Evolutionary conservation across 768 basidiomycete genomes (phyloP).

Genomic region (Leccinum imitatum): DNA sequence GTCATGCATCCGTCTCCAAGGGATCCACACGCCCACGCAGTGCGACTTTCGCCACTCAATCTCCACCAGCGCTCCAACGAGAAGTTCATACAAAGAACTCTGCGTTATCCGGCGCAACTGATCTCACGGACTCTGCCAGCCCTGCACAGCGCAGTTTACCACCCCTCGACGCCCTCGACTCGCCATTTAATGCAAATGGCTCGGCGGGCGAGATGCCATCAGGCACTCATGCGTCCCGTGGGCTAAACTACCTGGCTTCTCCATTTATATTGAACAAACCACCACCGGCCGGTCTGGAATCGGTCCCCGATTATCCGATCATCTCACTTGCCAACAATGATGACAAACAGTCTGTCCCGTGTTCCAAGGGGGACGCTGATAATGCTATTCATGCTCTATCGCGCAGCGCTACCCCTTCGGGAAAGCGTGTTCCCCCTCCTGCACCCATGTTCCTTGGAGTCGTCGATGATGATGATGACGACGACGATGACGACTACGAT

Average conservation of each 20-base stretch:
- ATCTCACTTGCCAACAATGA: neutral
- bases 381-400: constrained; percentile 2
- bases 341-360: neutral
- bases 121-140: constrained; percentile 1
- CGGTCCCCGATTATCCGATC: neutral
- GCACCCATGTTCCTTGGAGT: constrained; percentile 1
- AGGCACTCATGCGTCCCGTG: constrained; percentile 1
- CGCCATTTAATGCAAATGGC: constrained; percentile 9
- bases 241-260: constrained; percentile 15
- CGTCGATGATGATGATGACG: neutral
- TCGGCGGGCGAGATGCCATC: constrained; percentile 3
- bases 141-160: constrained; percentile 4
- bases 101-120: neutral
- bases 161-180: constrained; percentile 17
- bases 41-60: constrained; percentile 11
- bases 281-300: constrained; percentile 1
- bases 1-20: constrained; percentile 17
- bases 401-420: constrained; percentile 7
- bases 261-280: constrained; percentile 12
- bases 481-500: neutral
- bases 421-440: constrained; percentile 1
- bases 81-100: constrained; percentile 6
- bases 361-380: neutral
- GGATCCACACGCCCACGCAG: constrained; percentile 19
- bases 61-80: constrained; percentile 5